phyloP scores from a whole-genome alignment of 768 basidiomycete species.

The Amanita rimosa region DNA sequence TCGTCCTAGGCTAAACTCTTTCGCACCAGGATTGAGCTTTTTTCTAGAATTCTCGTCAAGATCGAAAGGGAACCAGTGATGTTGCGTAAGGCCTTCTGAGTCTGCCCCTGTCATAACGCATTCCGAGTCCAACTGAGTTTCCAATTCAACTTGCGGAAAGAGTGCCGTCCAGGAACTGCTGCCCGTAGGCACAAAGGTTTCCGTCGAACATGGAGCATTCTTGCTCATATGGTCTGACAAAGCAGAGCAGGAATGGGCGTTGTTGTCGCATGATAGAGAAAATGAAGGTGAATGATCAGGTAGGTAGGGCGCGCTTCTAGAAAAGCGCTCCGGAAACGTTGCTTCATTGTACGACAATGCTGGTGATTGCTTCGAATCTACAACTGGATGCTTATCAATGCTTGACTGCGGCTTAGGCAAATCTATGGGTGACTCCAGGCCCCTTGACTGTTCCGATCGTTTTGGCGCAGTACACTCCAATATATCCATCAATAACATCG shows the following conservation, averaged over 20 bases:
- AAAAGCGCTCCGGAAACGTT: neutral
- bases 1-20: conserved; percentile 57
- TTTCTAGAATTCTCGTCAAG: conserved; percentile 37
- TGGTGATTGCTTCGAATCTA: neutral
- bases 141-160: neutral
- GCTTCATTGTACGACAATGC: neutral
- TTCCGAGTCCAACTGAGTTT: neutral
- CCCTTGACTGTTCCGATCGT: neutral
- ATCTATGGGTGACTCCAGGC: neutral
- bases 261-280: neutral
- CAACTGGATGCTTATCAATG: neutral
- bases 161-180: neutral
- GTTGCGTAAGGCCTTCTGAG: conserved; percentile 38
- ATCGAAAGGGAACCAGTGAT: neutral
- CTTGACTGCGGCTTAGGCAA: neutral
- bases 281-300: neutral
- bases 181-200: neutral
- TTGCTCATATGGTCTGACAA: neutral
- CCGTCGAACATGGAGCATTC: neutral
- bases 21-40: conserved; percentile 78
- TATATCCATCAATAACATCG: neutral
- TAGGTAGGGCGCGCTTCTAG: neutral
- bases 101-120: conserved; percentile 8
- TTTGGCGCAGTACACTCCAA: neutral
- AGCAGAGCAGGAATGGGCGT: neutral